phyloP scores from a whole-genome alignment of 345 rosid species.

The Camelina laxa region DNA sequence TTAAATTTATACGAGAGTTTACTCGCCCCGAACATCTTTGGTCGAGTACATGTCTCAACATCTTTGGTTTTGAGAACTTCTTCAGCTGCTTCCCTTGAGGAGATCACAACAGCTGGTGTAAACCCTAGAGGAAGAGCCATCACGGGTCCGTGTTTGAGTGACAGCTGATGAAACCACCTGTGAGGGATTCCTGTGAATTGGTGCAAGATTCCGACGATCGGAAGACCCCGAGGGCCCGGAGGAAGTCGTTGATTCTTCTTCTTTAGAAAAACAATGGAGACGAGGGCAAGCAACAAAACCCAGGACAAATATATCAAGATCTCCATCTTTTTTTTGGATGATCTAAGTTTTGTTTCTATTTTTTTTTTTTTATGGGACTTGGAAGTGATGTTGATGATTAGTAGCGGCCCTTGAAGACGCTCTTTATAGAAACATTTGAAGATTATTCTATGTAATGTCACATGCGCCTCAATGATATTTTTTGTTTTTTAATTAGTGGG shows the following conservation, averaged over 20 bases:
- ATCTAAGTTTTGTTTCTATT: too few relatives aligned
- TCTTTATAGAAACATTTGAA: background rate
- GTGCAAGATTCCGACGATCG: conserved; percentile 26
- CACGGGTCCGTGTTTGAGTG: conserved; percentile 53
- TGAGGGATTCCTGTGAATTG: conserved; percentile 5
- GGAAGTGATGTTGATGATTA: background rate
- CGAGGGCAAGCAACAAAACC: background rate
- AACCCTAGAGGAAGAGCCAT: conserved; percentile 45
- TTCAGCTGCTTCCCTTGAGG: conserved; percentile 49
- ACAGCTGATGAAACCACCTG: conserved; percentile 44
- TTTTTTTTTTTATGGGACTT: background rate
- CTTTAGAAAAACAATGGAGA: background rate
- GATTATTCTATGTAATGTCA: background rate
- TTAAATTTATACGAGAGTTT: conserved; percentile 47
- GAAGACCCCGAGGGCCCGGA: conserved; percentile 12
- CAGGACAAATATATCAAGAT: background rate
- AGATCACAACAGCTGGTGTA: conserved; percentile 38
- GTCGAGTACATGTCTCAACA: conserved; percentile 44
- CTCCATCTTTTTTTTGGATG: background rate
- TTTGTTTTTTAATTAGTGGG: too few relatives aligned
- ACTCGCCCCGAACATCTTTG: conserved; percentile 23
- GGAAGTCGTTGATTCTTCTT: background rate
- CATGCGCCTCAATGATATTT: background rate
- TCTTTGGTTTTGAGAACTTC: conserved; percentile 50
- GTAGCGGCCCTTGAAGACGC: background rate